A percentile compares a stretch with the other conserved stretches of the same genome.
Evolutionary conservation across 2,329 filamentous ascomycete genomes (phyloP).

Genomic region (Coniella vitis): DNA sequence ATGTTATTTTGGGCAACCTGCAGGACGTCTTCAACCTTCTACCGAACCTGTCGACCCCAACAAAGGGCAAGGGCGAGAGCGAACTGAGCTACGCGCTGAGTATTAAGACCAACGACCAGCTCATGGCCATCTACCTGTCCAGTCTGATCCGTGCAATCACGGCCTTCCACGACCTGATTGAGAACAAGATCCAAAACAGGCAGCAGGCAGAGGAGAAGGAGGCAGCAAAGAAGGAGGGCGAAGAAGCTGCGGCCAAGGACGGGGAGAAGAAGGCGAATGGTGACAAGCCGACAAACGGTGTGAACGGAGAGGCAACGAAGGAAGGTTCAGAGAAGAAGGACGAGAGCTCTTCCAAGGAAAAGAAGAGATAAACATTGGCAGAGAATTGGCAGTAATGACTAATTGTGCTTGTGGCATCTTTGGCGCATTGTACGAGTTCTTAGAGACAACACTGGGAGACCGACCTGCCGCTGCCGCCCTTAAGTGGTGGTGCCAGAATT

Average conservation of each 20-base stretch:
- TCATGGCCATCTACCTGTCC: conserved; percentile 97
- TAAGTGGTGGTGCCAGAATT: neutral
- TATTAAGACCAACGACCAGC: conserved; percentile 97
- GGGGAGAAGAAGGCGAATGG: conserved; percentile 49
- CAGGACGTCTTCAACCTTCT: conserved; percentile 99
- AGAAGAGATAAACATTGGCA: conserved; percentile 10
- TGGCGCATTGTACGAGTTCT: conserved; percentile 20
- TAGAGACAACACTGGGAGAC: conserved; percentile 18
- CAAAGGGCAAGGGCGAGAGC: conserved; percentile 57
- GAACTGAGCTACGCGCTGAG: conserved; percentile 96
- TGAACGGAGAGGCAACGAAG: conserved; percentile 41
- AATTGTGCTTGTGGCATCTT: neutral
- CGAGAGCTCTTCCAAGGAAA: conserved; percentile 25
- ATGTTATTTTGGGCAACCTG: conserved; percentile 94
- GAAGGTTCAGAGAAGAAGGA: conserved; percentile 35
- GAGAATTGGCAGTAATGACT: conserved; percentile 1
- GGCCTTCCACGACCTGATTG: conserved; percentile 97
- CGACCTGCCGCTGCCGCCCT: conserved; percentile 3
- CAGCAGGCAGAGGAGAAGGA: conserved; percentile 97
- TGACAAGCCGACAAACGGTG: conserved; percentile 32
- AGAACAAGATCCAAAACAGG: conserved; percentile 99
- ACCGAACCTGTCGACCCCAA: conserved; percentile 85
- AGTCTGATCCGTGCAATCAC: conserved; percentile 96
- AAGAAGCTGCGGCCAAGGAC: conserved; percentile 55
- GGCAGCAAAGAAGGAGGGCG: conserved; percentile 66